Base-by-base conservation (phyloP, 2,329 filamentous ascomycete species). In the Colletotrichum sp. region DNA sequence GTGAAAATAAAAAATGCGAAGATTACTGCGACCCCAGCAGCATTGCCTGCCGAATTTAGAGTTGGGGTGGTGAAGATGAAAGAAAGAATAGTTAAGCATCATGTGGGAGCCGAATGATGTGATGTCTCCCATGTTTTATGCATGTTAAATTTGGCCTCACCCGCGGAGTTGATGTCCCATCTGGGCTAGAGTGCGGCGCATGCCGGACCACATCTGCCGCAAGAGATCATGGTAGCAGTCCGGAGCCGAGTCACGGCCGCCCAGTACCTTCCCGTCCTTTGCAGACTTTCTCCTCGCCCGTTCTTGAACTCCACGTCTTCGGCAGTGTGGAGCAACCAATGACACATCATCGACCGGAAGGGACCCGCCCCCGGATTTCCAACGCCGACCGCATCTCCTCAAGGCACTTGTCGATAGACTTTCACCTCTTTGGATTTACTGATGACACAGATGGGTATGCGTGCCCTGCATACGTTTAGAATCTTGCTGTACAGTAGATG, bases 171-270 rank as follows among this genome's bases (percentile, higher is more conserved):
- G 21, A 14, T 24, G 1, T 18, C 24, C 24, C 26, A 0, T 58
- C 13, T 28, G 21, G 24, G 18, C 38, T 16, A 38, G 6, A 16
- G 14, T 38, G 36, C 18, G 18, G 18, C 5, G 7, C 38, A 48
- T n/a, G 18, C 38, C 18, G 18, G 1, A 3, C 38, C 38, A 48
- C 0, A 0, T 10, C 0, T 1, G 18, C 18, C 38, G 38, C 38
- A n/a, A n/a, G 5, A 48, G 3, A n/a, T 6, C 2, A 12, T 2
- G 1, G 3, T 6, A n/a, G 18, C 38, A 48, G 1, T 1, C 9
- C 18, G 38, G 38, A n/a, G 9, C 18, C 18, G 38, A n/a, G 38
- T 12, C 9, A 48, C 18, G 38, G 38, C 18, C 18, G 38, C 7
- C 34, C 6, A 7, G 6, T 7, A 7, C 13, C 13, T 36, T 34